Evolutionary conservation across 257 asterid genomes (phyloP), one percentile per base, ranked within the genome.

Genomic region (Solanum corneliomulleri): DNA sequence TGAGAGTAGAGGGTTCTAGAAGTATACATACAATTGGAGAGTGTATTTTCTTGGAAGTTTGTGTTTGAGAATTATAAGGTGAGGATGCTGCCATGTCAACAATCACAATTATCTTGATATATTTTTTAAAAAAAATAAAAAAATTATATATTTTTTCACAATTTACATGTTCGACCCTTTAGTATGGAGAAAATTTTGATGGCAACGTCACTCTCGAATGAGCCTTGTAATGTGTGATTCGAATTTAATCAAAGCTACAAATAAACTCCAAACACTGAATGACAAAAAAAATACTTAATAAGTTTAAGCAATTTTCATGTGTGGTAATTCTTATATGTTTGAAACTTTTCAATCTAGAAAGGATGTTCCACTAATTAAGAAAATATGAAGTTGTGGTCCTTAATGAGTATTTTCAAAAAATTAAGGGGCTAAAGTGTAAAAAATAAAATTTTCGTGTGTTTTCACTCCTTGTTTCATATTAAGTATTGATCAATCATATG

Each of bases 1-100:
- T 14, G n/a, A 37, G 74, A 16, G 89, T 74, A 25, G 52, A 82
- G 88, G 98, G 92, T 94, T 95, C 98, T 92, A 93, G 98, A 96
- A 94, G 80, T 60, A 21, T 88, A 85, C 44, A 27, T 47, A 29
- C 88, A 58, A 66, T 27, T 25, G 69, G 49, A 90, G 80, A 85
- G 86, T 69, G 86, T 52, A 70, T 82, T 88, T 45, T 47, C 47
- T 92, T 89, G 95, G 94, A 88, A 18, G 64, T 88, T 91, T 88
- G 91, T 85, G 88, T n/a, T n/a, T 9, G 49, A 82, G 88, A 60
- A 93, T 89, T 89, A 90, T 89, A 86, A 86, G 98, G 98, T 45
- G 75, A 37, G 71, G 91, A 92, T 92, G 86, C 91, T 81, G 92
- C 95, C 98, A 92, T 89, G 89, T 92, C 94, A 89, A 89, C 94